Conservation (phyloP, 1,284 basidiomycete genomes). For the Pascua sp. region DNA sequence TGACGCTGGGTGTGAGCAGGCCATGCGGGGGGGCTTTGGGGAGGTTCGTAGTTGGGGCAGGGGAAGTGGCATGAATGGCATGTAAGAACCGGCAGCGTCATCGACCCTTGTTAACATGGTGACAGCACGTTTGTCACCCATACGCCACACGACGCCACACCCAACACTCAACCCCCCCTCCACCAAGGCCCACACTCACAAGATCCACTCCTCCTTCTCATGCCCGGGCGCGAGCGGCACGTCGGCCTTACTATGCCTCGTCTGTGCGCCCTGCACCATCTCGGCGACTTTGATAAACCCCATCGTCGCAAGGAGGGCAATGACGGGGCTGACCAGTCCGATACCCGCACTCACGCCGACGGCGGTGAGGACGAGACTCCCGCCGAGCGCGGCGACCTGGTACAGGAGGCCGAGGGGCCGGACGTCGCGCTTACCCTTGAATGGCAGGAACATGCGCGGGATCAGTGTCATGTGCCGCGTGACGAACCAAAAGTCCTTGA, state of each 20-base stretch:
- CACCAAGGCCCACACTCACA: slow-evolving; percentile 28
- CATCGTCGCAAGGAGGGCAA: background rate
- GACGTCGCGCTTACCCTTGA: slow-evolving; percentile 11
- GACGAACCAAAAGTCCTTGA: slow-evolving; percentile 16
- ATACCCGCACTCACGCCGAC: slow-evolving; percentile 3
- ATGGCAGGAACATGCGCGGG: slow-evolving; percentile 19
- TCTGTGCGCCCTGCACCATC: background rate
- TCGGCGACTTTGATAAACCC: slow-evolving; percentile 10
- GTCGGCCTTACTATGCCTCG: slow-evolving; percentile 4
- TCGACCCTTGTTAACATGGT: background rate
- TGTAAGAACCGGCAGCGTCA: background rate
- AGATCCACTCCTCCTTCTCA: slow-evolving; percentile 28
- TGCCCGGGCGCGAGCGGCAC: slow-evolving; percentile 3
- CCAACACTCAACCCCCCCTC: no score
- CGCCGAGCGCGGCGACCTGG: slow-evolving; percentile 19
- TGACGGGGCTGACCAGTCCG: slow-evolving; percentile 13
- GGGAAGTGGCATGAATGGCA: background rate
- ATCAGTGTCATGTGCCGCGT: slow-evolving; percentile 10
- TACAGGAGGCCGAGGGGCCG: slow-evolving; percentile 7
- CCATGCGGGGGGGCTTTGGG: no score
- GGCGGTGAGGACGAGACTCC: slow-evolving; percentile 19
- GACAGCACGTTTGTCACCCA: no score
- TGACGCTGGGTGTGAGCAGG: slow-evolving; percentile 25
- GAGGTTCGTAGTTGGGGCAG: background rate
- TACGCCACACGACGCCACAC: no score